Evolutionary conservation across 768 basidiomycete genomes (phyloP).

Genomic region (Lyophyllum atratum): DNA sequence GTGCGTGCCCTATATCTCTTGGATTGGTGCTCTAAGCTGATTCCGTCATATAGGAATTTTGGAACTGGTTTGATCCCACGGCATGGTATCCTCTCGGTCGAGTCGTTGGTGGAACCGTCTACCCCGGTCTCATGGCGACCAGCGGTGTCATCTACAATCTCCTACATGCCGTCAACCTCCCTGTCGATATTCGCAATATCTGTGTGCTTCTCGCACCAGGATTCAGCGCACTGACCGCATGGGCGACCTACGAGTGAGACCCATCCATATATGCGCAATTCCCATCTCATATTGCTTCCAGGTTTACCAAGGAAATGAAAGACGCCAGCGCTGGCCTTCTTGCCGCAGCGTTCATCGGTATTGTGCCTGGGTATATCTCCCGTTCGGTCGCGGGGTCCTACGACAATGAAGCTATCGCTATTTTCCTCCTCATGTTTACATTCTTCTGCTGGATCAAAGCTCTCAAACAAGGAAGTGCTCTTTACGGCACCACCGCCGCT

Average conservation of each 20-base stretch:
- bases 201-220: conserved; percentile 97
- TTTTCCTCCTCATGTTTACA: conserved; percentile 99
- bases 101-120: conserved; percentile 97
- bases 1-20: conserved; percentile 46
- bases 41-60: conserved; percentile 76
- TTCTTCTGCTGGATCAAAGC: conserved; percentile 98
- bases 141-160: conserved; percentile 95
- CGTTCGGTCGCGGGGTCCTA: conserved; percentile 99
- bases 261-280: background rate
- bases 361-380: conserved; percentile 97
- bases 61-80: conserved; percentile 99
- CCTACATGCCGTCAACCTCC: conserved; percentile 85
- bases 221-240: conserved; percentile 95
- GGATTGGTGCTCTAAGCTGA: background rate
- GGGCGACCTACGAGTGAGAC: conserved; percentile 91
- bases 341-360: conserved; percentile 97
- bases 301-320: conserved; percentile 97
- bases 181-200: conserved; percentile 96
- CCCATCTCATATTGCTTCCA: conserved; percentile 27
- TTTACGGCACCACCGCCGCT: conserved; percentile 88
- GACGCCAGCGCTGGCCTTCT: conserved; percentile 94
- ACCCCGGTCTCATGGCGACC: conserved; percentile 98
- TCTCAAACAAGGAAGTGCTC: conserved; percentile 89
- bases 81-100: conserved; percentile 99
- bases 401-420: conserved; percentile 99